phyloP scores from a whole-genome alignment of 306 rosid genomes.

The Corylus avellana region DNA sequence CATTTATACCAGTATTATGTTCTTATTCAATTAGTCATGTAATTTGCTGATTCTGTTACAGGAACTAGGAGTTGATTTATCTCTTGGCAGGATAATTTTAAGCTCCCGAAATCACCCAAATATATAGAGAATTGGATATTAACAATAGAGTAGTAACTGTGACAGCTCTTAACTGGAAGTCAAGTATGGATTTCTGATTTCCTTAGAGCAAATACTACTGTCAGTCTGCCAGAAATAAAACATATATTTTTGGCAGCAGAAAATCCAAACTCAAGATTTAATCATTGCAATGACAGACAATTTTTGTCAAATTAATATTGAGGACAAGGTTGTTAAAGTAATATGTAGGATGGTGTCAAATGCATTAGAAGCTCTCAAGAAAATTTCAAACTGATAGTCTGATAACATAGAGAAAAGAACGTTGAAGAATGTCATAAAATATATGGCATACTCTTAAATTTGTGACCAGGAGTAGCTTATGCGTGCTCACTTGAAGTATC shows the following conservation, averaged over 20 bases:
- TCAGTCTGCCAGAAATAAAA: background rate
- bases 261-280: background rate
- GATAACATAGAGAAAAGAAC: background rate
- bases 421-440: background rate
- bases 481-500: background rate
- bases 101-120: background rate
- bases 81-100: background rate
- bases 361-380: background rate
- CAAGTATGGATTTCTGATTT: background rate
- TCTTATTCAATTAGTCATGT: constrained; percentile 10
- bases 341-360: background rate
- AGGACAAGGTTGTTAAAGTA: background rate
- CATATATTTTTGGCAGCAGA: background rate
- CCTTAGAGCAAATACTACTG: background rate
- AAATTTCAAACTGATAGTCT: background rate
- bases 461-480: background rate
- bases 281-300: too few species aligned
- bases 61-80: background rate
- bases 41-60: constrained; percentile 4
- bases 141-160: background rate
- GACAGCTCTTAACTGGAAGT: background rate
- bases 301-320: background rate
- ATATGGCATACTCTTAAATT: background rate
- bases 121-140: background rate
- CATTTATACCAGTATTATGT: constrained; percentile 10